phyloP scores from a whole-genome alignment of 2,329 filamentous ascomycete genomes.

The Chaetomium sp. region DNA sequence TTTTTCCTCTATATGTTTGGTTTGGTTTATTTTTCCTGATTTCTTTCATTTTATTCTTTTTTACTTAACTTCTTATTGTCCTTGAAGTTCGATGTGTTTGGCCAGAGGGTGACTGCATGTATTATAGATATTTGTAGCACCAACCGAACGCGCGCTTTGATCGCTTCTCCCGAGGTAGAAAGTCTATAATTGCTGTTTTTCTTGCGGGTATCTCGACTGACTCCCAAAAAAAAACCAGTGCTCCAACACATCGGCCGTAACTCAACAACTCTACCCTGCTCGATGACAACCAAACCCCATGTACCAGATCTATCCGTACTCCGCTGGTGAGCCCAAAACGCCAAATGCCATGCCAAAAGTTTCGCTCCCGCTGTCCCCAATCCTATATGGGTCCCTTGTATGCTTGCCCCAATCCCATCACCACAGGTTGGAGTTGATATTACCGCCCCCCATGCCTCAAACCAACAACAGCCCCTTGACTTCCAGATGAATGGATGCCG shows the following conservation, averaged over 20 bases:
- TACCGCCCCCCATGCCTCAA: not conserved
- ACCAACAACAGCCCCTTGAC: not conserved
- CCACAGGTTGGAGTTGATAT: not conserved
- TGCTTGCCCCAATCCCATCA: not conserved
- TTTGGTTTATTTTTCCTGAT: too few relatives aligned
- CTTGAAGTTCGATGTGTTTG: too few relatives aligned
- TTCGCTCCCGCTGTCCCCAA: not conserved
- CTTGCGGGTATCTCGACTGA: constrained; percentile 12
- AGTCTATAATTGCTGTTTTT: constrained; percentile 10
- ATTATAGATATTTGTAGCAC: too few relatives aligned
- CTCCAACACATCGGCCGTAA: not conserved
- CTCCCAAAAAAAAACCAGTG: not conserved
- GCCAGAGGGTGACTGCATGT: too few relatives aligned
- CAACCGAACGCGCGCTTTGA: not conserved
- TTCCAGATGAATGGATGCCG: not conserved
- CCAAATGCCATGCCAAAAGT: constrained; percentile 13
- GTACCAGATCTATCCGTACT: constrained; percentile 15
- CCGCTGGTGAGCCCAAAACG: constrained; percentile 5
- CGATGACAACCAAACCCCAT: not conserved
- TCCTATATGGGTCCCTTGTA: not conserved
- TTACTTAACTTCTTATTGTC: too few relatives aligned
- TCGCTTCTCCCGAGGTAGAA: not conserved
- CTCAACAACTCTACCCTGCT: not conserved
- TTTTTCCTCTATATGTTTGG: too few relatives aligned
- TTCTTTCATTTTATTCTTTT: too few relatives aligned